Conservation (phyloP, 2,329 filamentous ascomycete genomes). For the Talaromyces marneffei region DNA sequence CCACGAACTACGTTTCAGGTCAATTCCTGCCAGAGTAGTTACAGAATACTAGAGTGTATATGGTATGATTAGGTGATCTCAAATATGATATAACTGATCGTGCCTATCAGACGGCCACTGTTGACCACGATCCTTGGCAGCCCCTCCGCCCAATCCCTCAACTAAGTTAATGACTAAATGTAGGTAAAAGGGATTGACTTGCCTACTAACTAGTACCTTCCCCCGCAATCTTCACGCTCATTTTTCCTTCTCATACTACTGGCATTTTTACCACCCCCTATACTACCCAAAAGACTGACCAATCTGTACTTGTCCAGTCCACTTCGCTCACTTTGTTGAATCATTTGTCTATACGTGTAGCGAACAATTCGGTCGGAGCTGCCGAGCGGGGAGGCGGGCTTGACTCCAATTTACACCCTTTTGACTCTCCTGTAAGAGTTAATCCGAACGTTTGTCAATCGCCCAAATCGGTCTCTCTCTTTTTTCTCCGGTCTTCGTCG, state of each 20-base stretch:
- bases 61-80: too few species aligned
- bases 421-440: conserved; percentile 4
- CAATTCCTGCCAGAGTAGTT: neutral
- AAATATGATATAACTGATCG: neutral
- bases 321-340: neutral
- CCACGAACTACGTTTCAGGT: neutral
- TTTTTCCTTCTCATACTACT: neutral
- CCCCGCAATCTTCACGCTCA: neutral
- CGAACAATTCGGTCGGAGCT: conserved; percentile 7
- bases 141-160: conserved; percentile 10
- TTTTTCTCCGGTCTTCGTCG: neutral
- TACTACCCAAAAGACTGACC: neutral
- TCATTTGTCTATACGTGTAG: neutral
- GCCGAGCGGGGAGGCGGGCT: conserved; percentile 7
- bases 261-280: neutral
- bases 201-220: neutral
- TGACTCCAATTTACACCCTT: conserved; percentile 7
- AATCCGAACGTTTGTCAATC: neutral
- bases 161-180: neutral
- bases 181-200: neutral
- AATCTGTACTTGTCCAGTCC: neutral
- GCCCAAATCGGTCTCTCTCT: neutral
- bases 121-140: conserved; percentile 3
- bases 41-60: too few species aligned
- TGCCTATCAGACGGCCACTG: conserved; percentile 3